A percentile compares a stretch with the other conserved stretches of the same genome.
Conservation (phyloP, 805 yeast species). For the Barnettozyma sp. region DNA sequence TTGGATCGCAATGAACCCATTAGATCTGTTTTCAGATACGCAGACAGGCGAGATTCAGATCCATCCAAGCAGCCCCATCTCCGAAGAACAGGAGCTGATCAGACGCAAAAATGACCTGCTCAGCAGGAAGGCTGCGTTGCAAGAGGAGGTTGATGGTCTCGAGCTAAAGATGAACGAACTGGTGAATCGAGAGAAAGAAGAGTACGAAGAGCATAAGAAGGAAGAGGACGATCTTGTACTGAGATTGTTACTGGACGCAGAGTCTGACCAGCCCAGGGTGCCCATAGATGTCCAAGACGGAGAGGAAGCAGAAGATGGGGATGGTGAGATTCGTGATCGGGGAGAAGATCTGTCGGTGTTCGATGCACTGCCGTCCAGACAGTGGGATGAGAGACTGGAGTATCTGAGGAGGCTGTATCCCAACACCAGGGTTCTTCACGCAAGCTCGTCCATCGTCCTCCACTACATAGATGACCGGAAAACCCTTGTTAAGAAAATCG, state of each 20-base stretch:
- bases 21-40: slow-evolving; percentile 9
- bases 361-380: slow-evolving; percentile 17
- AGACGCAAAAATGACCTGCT: slow-evolving; percentile 6
- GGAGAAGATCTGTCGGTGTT: slow-evolving; percentile 11
- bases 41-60: background rate
- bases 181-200: slow-evolving; percentile 11
- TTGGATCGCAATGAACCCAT: slow-evolving; percentile 8
- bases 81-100: slow-evolving; percentile 3
- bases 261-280: too few species aligned
- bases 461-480: slow-evolving; percentile 12
- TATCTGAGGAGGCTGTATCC: slow-evolving; percentile 22
- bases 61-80: slow-evolving; percentile 4
- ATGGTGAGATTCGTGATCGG: slow-evolving; percentile 5
- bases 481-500: slow-evolving; percentile 16
- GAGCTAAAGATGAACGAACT: slow-evolving; percentile 20
- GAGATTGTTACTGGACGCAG: slow-evolving; percentile 9
- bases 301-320: too few species aligned
- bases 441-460: slow-evolving; percentile 15
- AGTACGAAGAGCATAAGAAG: slow-evolving; percentile 3
- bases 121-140: slow-evolving; percentile 1
- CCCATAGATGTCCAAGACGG: too few species aligned
- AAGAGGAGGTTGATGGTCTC: slow-evolving; percentile 15
- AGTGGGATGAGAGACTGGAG: slow-evolving; percentile 20
- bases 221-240: slow-evolving; percentile 13
- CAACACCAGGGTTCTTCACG: slow-evolving; percentile 10